These are phyloP conservation scores for Pachysolen tannophilus DNA, from an alignment of 805 yeast genomes.

Conservation along the genomic window DNA sequence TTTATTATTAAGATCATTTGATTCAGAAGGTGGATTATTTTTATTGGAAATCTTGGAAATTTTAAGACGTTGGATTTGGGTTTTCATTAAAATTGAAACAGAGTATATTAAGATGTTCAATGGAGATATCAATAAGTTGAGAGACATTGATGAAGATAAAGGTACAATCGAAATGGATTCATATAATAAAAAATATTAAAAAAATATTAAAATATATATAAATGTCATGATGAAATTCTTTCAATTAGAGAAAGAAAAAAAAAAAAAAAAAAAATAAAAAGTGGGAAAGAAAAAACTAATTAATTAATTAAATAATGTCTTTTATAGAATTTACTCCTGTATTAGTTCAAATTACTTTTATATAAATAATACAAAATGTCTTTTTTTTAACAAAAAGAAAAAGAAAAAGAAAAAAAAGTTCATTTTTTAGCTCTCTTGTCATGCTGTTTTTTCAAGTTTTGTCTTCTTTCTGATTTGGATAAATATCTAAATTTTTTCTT, in stretches of 20 bases:
- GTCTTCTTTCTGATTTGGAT: conserved; percentile 69
- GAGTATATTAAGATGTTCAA: conserved; percentile 38
- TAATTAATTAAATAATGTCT: conserved; percentile 6
- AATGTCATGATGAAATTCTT: too few species aligned
- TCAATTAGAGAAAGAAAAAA: too few species aligned
- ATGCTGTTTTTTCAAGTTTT: conserved; percentile 38
- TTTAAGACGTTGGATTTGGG: conserved; percentile 84
- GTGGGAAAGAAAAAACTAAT: too few species aligned
- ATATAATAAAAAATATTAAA: background rate
- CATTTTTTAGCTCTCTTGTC: conserved; percentile 17
- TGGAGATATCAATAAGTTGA: conserved; percentile 6
- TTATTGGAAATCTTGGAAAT: conserved; percentile 68
- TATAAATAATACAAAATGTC: too few species aligned
- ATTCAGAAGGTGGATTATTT: conserved; percentile 55
- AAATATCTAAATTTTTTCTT: conserved; percentile 86
- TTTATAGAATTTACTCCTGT: too few species aligned
- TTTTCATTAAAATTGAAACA: conserved; percentile 73
- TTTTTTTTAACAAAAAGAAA: too few species aligned
- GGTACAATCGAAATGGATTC: background rate
- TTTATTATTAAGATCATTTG: conserved; percentile 14
- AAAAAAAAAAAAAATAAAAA: too few species aligned
- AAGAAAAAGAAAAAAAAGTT: too few species aligned
- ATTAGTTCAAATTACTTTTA: too few species aligned
- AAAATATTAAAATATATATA: too few species aligned
- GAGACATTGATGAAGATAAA: conserved; percentile 7